Percentiles rank a stretch among this genome's conserved stretches.
Evolutionary conservation across 495 filamentous ascomycete species (phyloP).

Genomic region (Daldinia concentrica): DNA sequence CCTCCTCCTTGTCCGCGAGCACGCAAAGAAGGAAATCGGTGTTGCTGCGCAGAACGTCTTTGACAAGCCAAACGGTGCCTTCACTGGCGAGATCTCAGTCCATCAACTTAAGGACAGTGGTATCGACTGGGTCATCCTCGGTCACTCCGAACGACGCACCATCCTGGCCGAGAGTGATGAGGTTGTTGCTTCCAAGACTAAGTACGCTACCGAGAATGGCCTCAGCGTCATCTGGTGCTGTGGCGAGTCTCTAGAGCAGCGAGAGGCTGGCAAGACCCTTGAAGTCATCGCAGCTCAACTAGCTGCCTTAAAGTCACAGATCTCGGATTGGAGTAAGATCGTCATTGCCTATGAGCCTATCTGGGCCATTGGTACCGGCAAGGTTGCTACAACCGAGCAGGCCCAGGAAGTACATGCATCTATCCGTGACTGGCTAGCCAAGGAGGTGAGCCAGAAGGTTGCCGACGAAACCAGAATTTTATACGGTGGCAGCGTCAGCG

Average conservation of each 20-base stretch:
- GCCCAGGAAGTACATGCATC: slow-evolving; percentile 94
- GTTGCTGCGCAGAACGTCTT: slow-evolving; percentile 96
- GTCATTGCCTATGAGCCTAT: slow-evolving; percentile 99
- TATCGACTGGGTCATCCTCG: slow-evolving; percentile 88
- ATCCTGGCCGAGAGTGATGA: slow-evolving; percentile 85
- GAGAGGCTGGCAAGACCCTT: slow-evolving; percentile 86
- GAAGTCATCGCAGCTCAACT: slow-evolving; percentile 87
- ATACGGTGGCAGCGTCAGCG: slow-evolving; percentile 95
- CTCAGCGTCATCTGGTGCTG: slow-evolving; percentile 94
- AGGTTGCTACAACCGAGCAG: slow-evolving; percentile 92
- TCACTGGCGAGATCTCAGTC: slow-evolving; percentile 95
- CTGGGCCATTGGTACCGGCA: slow-evolving; percentile 99
- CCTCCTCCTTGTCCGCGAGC: slow-evolving; percentile 82
- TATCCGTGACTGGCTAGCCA: slow-evolving; percentile 87
- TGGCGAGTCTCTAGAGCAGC: slow-evolving; percentile 92
- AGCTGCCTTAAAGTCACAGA: slow-evolving; percentile 70
- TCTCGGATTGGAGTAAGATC: slow-evolving; percentile 89
- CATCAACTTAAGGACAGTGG: slow-evolving; percentile 86
- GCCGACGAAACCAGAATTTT: slow-evolving; percentile 86
- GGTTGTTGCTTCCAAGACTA: slow-evolving; percentile 92
- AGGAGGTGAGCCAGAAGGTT: slow-evolving; percentile 73
- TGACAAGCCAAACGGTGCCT: slow-evolving; percentile 95
- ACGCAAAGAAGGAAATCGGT: slow-evolving; percentile 69
- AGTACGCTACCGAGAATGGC: slow-evolving; percentile 86
- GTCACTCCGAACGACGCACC: slow-evolving; percentile 91